A percentile compares a stretch with the other conserved stretches of the same genome.
phyloP scores from a whole-genome alignment of 768 basidiomycete genomes.

The Mycena pura region DNA sequence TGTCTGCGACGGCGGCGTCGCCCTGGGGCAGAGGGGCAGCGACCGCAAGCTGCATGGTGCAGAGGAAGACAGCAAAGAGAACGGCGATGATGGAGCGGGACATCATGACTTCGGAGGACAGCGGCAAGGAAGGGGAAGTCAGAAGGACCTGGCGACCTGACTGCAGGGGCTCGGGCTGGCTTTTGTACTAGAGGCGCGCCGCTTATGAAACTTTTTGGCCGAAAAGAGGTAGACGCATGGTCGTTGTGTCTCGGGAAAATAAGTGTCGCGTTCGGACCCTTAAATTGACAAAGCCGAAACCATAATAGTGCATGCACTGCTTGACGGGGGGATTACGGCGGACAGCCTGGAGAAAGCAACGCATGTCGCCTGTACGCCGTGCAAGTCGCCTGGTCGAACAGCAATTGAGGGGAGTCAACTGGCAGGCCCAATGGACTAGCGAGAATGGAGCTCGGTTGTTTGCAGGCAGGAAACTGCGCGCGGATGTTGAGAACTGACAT shows the following conservation, averaged over 20 bases:
- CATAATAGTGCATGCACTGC: slow-evolving; percentile 5
- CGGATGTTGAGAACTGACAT: neutral
- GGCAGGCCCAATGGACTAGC: neutral
- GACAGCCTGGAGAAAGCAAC: no score
- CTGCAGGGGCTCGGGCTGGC: slow-evolving; percentile 24
- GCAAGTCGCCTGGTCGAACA: no score
- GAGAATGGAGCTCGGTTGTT: neutral
- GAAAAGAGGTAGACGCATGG: slow-evolving; percentile 1
- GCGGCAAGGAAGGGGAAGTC: slow-evolving; percentile 12
- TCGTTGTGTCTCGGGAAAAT: neutral
- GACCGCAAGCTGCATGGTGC: slow-evolving; percentile 33
- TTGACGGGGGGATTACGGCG: slow-evolving; percentile 19
- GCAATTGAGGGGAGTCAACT: no score
- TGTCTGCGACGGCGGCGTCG: slow-evolving; percentile 35
- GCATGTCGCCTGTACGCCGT: no score
- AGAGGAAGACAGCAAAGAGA: slow-evolving; percentile 37
- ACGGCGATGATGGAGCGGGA: slow-evolving; percentile 47
- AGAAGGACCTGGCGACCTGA: slow-evolving; percentile 22
- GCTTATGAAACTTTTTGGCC: slow-evolving; percentile 21
- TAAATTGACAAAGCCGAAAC: neutral
- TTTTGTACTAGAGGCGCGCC: slow-evolving; percentile 23
- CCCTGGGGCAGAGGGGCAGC: slow-evolving; percentile 53
- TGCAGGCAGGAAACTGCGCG: neutral
- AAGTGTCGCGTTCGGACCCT: slow-evolving; percentile 2
- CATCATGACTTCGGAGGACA: slow-evolving; percentile 37